These are phyloP conservation scores for Microthlaspi erraticum DNA, from an alignment of 345 rosid genomes.

Conservation along the genomic window DNA sequence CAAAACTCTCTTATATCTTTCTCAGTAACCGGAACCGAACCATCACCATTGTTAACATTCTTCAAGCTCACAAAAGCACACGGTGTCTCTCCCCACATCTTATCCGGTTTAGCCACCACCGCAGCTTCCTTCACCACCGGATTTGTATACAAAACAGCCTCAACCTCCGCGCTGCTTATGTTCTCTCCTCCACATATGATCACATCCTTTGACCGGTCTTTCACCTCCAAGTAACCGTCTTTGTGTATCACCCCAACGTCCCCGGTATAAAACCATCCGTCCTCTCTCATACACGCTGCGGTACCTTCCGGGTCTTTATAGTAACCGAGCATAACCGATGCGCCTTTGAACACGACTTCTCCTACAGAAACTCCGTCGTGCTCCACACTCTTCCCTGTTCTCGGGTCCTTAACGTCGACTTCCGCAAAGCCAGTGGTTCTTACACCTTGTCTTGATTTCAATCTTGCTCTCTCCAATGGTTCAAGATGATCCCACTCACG, in stretches of 20 bases:
- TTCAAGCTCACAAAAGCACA: constrained; percentile 70
- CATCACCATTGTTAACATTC: constrained; percentile 10
- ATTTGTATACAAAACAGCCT: constrained; percentile 60
- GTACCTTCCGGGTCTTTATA: constrained; percentile 59
- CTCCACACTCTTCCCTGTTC: constrained; percentile 51
- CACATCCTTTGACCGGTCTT: constrained; percentile 70
- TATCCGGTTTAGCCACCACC: constrained; percentile 64
- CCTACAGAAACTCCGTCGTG: constrained; percentile 57
- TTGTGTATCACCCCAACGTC: constrained; percentile 65
- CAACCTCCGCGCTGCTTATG: constrained; percentile 60
- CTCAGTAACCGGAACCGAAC: constrained; percentile 28
- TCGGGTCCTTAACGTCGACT: constrained; percentile 50
- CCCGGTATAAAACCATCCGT: constrained; percentile 68
- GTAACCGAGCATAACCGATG: constrained; percentile 67
- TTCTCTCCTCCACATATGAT: constrained; percentile 76
- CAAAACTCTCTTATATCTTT: constrained; percentile 60
- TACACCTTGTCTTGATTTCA: constrained; percentile 64
- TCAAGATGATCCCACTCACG: constrained; percentile 56
- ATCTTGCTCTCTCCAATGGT: constrained; percentile 46
- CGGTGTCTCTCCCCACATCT: constrained; percentile 57
- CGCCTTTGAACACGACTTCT: constrained; percentile 61
- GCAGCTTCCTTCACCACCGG: constrained; percentile 69
- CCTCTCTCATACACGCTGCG: constrained; percentile 47
- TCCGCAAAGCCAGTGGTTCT: constrained; percentile 45
- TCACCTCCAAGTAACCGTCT: constrained; percentile 65